phyloP scores from a whole-genome alignment of 768 basidiomycete species.

The Cystofilobasidium ferigula region DNA sequence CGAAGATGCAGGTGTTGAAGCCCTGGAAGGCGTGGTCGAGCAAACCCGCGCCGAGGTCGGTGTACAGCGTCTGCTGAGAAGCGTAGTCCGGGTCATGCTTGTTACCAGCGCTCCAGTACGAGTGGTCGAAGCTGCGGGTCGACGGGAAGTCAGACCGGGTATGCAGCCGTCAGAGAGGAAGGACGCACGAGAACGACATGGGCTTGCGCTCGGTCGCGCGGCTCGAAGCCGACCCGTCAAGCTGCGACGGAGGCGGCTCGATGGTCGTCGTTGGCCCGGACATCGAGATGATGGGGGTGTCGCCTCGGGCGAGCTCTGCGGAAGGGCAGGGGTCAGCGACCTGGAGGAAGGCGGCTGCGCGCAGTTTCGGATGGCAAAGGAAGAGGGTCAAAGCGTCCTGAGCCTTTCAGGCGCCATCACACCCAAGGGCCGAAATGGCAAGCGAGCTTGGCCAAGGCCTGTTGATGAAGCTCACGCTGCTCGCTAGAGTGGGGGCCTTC shows the following conservation, averaged over 20 bases:
- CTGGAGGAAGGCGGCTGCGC: background rate
- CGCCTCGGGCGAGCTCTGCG: constrained; percentile 81
- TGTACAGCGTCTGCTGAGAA: constrained; percentile 85
- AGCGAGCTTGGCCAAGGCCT: too few species aligned
- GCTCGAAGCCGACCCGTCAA: constrained; percentile 7
- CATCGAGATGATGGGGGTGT: constrained; percentile 85
- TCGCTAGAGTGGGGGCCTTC: too few species aligned
- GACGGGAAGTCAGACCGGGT: background rate
- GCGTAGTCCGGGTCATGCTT: constrained; percentile 67
- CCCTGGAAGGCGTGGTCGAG: constrained; percentile 91
- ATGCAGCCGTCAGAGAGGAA: too few species aligned
- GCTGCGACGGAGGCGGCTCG: constrained; percentile 12
- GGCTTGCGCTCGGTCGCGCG: constrained; percentile 73
- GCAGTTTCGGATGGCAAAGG: background rate
- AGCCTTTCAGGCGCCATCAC: too few species aligned
- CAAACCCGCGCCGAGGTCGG: constrained; percentile 85
- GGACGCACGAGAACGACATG: constrained; percentile 20
- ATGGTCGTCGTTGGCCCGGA: constrained; percentile 19
- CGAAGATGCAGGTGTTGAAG: constrained; percentile 96
- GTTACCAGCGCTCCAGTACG: constrained; percentile 19
- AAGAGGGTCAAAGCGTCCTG: background rate
- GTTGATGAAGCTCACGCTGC: too few species aligned
- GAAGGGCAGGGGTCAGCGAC: too few species aligned
- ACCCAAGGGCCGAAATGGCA: too few species aligned
- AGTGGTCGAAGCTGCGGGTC: constrained; percentile 23